phyloP scores from a whole-genome alignment of 2,329 filamentous ascomycete species.

The Xylariaceae sp. region DNA sequence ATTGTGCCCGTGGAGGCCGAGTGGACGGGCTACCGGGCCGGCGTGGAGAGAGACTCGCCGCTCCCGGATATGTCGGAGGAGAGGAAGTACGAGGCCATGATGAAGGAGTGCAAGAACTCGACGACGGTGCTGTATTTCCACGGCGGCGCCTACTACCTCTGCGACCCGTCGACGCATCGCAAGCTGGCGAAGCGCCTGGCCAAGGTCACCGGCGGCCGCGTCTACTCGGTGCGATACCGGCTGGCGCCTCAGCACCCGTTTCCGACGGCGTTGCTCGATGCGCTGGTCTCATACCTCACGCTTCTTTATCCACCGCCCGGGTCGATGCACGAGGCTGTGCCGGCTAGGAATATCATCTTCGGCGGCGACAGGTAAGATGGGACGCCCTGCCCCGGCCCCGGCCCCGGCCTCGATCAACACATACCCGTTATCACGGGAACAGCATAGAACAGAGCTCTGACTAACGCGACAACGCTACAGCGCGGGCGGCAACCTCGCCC shows the following conservation, averaged over 20 bases:
- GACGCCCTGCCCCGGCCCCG: background rate
- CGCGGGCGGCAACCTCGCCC: constrained; percentile 67
- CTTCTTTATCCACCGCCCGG: constrained; percentile 67
- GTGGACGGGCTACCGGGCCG: constrained; percentile 67
- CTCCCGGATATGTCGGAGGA: constrained; percentile 57
- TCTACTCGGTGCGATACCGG: constrained; percentile 69
- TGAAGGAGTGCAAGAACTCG: constrained; percentile 60
- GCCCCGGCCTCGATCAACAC: background rate
- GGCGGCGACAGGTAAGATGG: constrained; percentile 59
- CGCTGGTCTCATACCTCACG: constrained; percentile 65
- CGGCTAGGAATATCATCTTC: constrained; percentile 63
- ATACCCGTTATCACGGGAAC: background rate
- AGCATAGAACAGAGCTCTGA: background rate
- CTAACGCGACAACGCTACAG: constrained; percentile 35
- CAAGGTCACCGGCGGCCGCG: constrained; percentile 61
- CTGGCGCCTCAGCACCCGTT: constrained; percentile 72
- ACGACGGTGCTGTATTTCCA: constrained; percentile 70
- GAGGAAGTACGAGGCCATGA: constrained; percentile 62
- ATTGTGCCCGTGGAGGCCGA: constrained; percentile 61
- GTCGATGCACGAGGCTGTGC: constrained; percentile 62
- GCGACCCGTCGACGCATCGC: constrained; percentile 67
- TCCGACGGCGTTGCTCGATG: constrained; percentile 69
- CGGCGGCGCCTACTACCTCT: constrained; percentile 69
- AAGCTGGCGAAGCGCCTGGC: constrained; percentile 56
- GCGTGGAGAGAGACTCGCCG: constrained; percentile 45